Evolutionary conservation across 345 rosid genomes (phyloP).

Genomic region (rapeseed (Brassica napus)): DNA sequence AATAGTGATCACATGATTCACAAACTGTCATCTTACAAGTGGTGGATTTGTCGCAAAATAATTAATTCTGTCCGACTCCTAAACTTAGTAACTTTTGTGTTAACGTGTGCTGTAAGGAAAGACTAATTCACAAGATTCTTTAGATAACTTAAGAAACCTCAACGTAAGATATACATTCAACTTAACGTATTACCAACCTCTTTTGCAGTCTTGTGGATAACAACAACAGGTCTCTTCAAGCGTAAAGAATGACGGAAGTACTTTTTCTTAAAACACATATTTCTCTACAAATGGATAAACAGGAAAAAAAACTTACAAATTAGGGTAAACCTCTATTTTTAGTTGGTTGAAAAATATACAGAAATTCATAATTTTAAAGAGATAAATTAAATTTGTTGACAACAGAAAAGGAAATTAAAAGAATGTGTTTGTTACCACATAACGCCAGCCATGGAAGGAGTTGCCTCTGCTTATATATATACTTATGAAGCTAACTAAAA

Average conservation of each 20-base stretch:
- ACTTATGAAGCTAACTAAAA: conserved; percentile 1
- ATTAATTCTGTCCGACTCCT: background rate
- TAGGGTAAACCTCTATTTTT: conserved; percentile 2
- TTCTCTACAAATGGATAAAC: conserved; percentile 11
- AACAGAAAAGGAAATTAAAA: background rate
- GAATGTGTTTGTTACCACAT: background rate
- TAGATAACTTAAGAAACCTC: conserved; percentile 22
- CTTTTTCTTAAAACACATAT: background rate
- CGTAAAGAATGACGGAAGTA: background rate
- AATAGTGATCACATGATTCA: conserved; percentile 18
- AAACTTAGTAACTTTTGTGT: conserved; percentile 6
- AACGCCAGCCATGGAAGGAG: background rate
- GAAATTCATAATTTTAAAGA: background rate
- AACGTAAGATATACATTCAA: conserved; percentile 26
- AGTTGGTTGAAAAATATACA: background rate
- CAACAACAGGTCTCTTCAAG: conserved; percentile 11
- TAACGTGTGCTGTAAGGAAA: conserved; percentile 25
- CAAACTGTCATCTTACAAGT: background rate
- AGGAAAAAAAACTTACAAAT: background rate
- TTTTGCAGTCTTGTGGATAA: conserved; percentile 30
- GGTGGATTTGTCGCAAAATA: background rate
- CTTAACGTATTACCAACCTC: conserved; percentile 39
- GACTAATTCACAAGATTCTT: conserved; percentile 12
- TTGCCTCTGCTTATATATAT: conserved; percentile 9
- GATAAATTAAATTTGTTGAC: background rate